Evolutionary conservation across 176 grass and related monocot genomes (phyloP).

Genomic region (Secale cereale): DNA sequence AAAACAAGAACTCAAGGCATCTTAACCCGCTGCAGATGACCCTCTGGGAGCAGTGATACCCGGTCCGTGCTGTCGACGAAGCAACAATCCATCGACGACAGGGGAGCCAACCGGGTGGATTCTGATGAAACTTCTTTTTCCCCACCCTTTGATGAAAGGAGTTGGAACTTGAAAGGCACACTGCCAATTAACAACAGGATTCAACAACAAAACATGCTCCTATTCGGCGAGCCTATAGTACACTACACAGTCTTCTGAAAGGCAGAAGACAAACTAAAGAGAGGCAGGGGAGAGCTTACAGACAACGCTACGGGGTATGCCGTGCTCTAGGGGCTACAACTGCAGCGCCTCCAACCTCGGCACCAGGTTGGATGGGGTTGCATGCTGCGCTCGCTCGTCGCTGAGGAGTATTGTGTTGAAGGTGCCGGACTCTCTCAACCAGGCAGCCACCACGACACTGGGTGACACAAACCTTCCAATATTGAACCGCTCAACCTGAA

Average conservation of each 20-base stretch:
- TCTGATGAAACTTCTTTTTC: slow-evolving; percentile 2
- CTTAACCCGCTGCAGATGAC: background rate
- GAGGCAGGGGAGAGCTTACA: slow-evolving; percentile 13
- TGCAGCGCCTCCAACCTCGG: slow-evolving; percentile 66
- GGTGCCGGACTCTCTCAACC: slow-evolving; percentile 70
- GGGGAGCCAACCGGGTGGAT: background rate
- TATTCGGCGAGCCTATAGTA: slow-evolving; percentile 38
- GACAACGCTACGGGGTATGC: background rate
- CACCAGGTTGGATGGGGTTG: slow-evolving; percentile 35
- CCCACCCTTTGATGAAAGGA: background rate
- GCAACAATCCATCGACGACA: background rate
- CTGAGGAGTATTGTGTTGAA: slow-evolving; percentile 69
- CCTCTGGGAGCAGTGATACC: background rate
- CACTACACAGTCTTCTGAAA: slow-evolving; percentile 43
- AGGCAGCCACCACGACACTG: slow-evolving; percentile 73
- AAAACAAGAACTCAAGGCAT: slow-evolving; percentile 5
- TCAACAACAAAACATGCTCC: slow-evolving; percentile 11
- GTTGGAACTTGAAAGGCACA: slow-evolving; percentile 24
- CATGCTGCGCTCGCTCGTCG: slow-evolving; percentile 40
- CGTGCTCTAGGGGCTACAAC: slow-evolving; percentile 44
- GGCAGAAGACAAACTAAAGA: slow-evolving; percentile 3
- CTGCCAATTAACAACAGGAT: slow-evolving; percentile 21
- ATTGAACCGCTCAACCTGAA: slow-evolving; percentile 83
- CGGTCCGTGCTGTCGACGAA: slow-evolving; percentile 1
- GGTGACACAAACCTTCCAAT: slow-evolving; percentile 83